These are phyloP conservation scores for Globisporangium iwayamae DNA, from an alignment of 352 stramenopile species.

Conservation along the genomic window DNA sequence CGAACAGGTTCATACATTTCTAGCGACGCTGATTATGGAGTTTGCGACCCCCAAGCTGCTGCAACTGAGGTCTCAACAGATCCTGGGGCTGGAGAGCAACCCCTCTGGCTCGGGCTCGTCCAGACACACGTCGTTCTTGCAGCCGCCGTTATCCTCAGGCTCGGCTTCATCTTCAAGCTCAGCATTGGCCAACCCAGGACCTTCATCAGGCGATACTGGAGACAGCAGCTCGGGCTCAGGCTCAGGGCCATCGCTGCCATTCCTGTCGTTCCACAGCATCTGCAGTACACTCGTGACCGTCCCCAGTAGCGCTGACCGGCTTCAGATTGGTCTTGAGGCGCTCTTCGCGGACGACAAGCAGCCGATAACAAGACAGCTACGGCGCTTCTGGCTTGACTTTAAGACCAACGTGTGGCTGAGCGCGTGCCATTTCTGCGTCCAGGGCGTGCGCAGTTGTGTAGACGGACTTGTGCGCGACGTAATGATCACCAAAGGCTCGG, in stretches of 20 bases:
- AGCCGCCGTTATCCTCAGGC: background rate
- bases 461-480: slow-evolving; percentile 31
- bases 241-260: slow-evolving; percentile 16
- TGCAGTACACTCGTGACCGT: slow-evolving; percentile 38
- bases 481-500: slow-evolving; percentile 29
- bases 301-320: slow-evolving; percentile 21
- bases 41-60: slow-evolving; percentile 40
- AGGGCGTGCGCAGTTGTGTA: slow-evolving; percentile 29
- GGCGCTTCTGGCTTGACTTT: slow-evolving; percentile 50
- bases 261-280: slow-evolving; percentile 51
- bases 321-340: slow-evolving; percentile 44
- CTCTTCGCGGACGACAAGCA: slow-evolving; percentile 44
- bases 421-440: slow-evolving; percentile 17
- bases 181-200: slow-evolving; percentile 1
- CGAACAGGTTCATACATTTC: slow-evolving; percentile 29
- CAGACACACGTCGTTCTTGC: slow-evolving; percentile 13
- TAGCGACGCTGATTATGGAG: slow-evolving; percentile 33
- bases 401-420: slow-evolving; percentile 32
- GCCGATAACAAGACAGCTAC: slow-evolving; percentile 29
- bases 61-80: slow-evolving; percentile 54
- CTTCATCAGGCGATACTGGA: slow-evolving; percentile 19
- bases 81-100: slow-evolving; percentile 32
- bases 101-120: background rate
- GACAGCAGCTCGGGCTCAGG: slow-evolving; percentile 18
- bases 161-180: slow-evolving; percentile 19